Conservation (phyloP, 83 land plant species). For the Picea engelmannii region DNA sequence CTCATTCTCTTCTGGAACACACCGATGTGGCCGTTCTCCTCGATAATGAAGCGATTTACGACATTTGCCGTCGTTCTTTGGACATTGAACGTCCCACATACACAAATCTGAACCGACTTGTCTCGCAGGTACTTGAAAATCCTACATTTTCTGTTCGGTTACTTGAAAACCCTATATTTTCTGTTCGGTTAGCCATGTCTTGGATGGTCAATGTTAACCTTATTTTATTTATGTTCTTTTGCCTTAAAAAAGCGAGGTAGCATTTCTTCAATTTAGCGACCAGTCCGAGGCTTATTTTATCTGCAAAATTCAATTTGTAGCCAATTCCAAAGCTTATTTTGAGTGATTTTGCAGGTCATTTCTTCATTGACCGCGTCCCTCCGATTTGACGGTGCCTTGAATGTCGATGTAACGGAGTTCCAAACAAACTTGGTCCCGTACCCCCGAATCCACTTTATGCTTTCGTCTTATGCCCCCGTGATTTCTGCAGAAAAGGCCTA, state of each 20-base stretch:
- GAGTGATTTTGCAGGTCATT: slow-evolving; percentile 26
- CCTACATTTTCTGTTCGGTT: no score
- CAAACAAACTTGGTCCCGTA: slow-evolving; percentile 65
- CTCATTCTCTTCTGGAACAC: slow-evolving; percentile 58
- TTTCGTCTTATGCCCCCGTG: slow-evolving; percentile 60
- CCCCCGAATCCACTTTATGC: slow-evolving; percentile 65
- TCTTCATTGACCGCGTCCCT: slow-evolving; percentile 62
- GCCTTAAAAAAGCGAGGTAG: no score
- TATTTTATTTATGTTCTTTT: no score
- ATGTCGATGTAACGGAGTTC: slow-evolving; percentile 59
- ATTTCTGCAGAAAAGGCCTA: slow-evolving; percentile 65
- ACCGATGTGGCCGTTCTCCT: slow-evolving; percentile 43
- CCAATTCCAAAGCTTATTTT: background rate
- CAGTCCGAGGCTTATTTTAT: background rate
- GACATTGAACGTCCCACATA: slow-evolving; percentile 63
- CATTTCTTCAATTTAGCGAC: no score
- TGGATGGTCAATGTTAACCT: no score
- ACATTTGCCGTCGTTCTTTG: slow-evolving; percentile 56
- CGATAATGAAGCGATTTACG: slow-evolving; percentile 41
- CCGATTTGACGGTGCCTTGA: slow-evolving; percentile 60
- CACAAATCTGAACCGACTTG: slow-evolving; percentile 64
- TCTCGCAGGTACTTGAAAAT: slow-evolving; percentile 35
- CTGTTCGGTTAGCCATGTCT: no score
- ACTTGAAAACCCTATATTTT: no score
- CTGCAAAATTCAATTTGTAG: background rate